Evolutionary conservation across 495 filamentous ascomycete genomes (phyloP).

Genomic region (Xylaria acuta): DNA sequence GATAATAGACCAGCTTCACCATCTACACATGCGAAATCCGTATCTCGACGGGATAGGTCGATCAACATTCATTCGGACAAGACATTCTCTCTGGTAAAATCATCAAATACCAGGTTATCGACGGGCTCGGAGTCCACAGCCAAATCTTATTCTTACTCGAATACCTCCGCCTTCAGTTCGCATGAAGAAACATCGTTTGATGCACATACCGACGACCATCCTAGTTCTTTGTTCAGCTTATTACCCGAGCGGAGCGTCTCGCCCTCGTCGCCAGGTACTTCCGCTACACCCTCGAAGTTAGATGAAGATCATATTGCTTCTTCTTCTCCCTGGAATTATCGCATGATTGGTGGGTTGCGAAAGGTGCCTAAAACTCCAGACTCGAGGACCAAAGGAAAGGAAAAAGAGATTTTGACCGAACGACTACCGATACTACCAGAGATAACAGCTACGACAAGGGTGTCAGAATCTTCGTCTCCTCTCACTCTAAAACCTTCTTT

Average conservation of each 20-base stretch:
- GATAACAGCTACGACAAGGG: constrained; percentile 34
- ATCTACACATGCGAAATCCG: constrained; percentile 34
- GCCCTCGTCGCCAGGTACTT: constrained; percentile 38
- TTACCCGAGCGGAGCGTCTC: constrained; percentile 50
- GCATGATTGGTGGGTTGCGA: constrained; percentile 60
- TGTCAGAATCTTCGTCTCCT: constrained; percentile 35
- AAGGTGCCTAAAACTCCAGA: constrained; percentile 60
- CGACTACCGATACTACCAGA: constrained; percentile 51
- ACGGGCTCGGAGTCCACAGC: constrained; percentile 40
- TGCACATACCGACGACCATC: constrained; percentile 52
- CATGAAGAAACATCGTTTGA: constrained; percentile 54
- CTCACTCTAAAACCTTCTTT: constrained; percentile 56
- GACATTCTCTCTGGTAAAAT: constrained; percentile 51
- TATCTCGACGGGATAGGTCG: constrained; percentile 47
- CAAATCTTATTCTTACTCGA: constrained; percentile 40
- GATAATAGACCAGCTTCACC: constrained; percentile 31
- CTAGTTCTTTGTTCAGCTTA: constrained; percentile 53
- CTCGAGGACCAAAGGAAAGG: constrained; percentile 50
- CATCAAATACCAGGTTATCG: constrained; percentile 34
- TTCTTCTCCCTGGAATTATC: constrained; percentile 60
- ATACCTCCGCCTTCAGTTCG: constrained; percentile 49
- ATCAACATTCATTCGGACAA: constrained; percentile 55
- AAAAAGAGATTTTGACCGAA: constrained; percentile 38
- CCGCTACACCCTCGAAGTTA: constrained; percentile 45
- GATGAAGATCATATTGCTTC: constrained; percentile 49